phyloP scores from a whole-genome alignment of 495 filamentous ascomycete species.

The Podospora australis region DNA sequence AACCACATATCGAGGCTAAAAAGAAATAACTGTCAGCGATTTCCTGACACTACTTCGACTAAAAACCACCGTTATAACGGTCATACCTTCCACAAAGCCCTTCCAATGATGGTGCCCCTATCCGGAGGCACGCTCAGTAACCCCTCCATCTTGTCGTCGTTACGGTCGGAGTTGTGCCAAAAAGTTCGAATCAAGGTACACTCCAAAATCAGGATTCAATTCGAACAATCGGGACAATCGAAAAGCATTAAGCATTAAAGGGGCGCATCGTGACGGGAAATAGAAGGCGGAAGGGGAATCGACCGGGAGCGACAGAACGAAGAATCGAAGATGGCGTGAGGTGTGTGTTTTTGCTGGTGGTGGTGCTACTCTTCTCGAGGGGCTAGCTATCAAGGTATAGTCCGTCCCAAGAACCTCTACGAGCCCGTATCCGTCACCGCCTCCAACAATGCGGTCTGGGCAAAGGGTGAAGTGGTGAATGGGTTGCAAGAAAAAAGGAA shows the following conservation, averaged over 20 bases:
- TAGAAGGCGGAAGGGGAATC: neutral
- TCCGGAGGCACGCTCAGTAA: slow-evolving; percentile 49
- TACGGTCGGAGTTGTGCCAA: slow-evolving; percentile 16
- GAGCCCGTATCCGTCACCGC: neutral
- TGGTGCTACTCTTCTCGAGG: too few relatives aligned
- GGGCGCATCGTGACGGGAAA: slow-evolving; percentile 14
- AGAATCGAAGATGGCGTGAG: too few relatives aligned
- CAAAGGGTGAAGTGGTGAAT: neutral
- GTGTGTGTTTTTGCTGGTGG: too few relatives aligned
- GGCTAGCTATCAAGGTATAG: too few relatives aligned
- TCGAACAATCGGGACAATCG: neutral
- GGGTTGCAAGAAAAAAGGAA: neutral
- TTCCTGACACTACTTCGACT: neutral
- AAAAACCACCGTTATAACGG: neutral
- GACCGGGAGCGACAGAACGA: neutral
- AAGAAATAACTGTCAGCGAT: slow-evolving; percentile 2
- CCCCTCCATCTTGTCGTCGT: slow-evolving; percentile 43
- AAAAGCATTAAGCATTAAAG: slow-evolving; percentile 16
- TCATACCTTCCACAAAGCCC: slow-evolving; percentile 52
- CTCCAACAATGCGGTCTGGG: neutral
- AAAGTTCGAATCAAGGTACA: too few relatives aligned
- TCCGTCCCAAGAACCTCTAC: too few relatives aligned
- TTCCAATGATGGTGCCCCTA: slow-evolving; percentile 48
- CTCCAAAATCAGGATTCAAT: too few relatives aligned
- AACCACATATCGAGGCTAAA: slow-evolving; percentile 42